These are phyloP conservation scores for Penicillium steckii DNA, from an alignment of 495 filamentous ascomycete species.

Conservation along the genomic window DNA sequence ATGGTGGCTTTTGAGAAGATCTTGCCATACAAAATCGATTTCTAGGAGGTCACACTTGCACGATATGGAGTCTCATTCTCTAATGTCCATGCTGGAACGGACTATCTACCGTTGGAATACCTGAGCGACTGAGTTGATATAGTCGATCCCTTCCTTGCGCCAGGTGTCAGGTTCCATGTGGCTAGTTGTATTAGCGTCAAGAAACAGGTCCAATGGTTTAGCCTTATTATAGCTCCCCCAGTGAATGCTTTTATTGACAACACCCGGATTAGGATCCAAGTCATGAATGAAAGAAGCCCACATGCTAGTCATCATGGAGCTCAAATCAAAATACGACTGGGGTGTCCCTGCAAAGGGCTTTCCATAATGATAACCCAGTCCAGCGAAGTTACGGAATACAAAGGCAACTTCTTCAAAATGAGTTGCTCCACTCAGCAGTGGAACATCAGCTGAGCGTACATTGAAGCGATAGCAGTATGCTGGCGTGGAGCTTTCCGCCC, in stretches of 20 bases:
- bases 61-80: no score
- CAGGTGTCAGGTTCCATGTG: constrained; percentile 50
- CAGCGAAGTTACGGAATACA: constrained; percentile 57
- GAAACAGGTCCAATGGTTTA: constrained; percentile 44
- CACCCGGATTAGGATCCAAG: constrained; percentile 46
- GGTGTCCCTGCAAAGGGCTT: constrained; percentile 47
- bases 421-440: constrained; percentile 39
- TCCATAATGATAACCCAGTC: constrained; percentile 48
- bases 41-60: no score
- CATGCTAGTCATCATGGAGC: constrained; percentile 51
- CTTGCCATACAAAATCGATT: no score
- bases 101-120: constrained; percentile 23
- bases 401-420: constrained; percentile 63
- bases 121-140: constrained; percentile 29
- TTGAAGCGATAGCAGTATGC: constrained; percentile 67
- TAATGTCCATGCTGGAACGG: no score
- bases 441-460: constrained; percentile 39
- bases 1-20: no score
- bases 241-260: constrained; percentile 25
- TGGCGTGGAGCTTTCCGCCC: constrained; percentile 39
- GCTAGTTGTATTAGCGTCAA: constrained; percentile 49
- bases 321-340: constrained; percentile 44
- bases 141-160: constrained; percentile 43
- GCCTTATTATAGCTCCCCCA: constrained; percentile 46
- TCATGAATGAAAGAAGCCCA: constrained; percentile 57